phyloP scores from a whole-genome alignment of 768 basidiomycete species.

The Termitomyces sp. region DNA sequence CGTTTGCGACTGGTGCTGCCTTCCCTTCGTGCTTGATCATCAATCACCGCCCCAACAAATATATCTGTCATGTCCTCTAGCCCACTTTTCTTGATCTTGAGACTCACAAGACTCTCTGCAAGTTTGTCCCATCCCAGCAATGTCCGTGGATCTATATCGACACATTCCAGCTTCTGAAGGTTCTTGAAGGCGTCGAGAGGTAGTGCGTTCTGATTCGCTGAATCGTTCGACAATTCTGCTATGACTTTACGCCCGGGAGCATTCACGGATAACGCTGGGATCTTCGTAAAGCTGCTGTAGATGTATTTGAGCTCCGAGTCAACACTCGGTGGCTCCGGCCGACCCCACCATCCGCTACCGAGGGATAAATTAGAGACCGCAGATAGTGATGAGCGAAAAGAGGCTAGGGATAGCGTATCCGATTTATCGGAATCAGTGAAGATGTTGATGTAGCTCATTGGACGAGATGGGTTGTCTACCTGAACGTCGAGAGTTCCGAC shows the following conservation, averaged over 20 bases:
- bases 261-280: slow-evolving; percentile 70
- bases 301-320: slow-evolving; percentile 80
- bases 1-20: slow-evolving; percentile 46
- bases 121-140: slow-evolving; percentile 82
- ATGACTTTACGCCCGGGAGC: slow-evolving; percentile 64
- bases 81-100: slow-evolving; percentile 77
- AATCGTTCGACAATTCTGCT: slow-evolving; percentile 61
- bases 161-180: slow-evolving; percentile 66
- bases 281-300: slow-evolving; percentile 86
- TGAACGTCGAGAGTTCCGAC: slow-evolving; percentile 79
- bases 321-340: slow-evolving; percentile 48
- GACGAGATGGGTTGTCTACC: slow-evolving; percentile 67
- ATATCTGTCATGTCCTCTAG: slow-evolving; percentile 77
- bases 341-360: slow-evolving; percentile 68
- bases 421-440: slow-evolving; percentile 53
- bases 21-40: slow-evolving; percentile 63
- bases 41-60: slow-evolving; percentile 73
- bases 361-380: slow-evolving; percentile 73
- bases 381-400: slow-evolving; percentile 73
- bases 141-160: slow-evolving; percentile 78
- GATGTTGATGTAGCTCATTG: slow-evolving; percentile 69
- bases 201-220: slow-evolving; percentile 67
- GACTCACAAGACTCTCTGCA: slow-evolving; percentile 60
- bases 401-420: slow-evolving; percentile 69
- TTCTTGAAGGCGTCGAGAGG: slow-evolving; percentile 86